Base-by-base conservation (phyloP, 768 basidiomycete genomes). In the Plicaturopsis crispa region DNA sequence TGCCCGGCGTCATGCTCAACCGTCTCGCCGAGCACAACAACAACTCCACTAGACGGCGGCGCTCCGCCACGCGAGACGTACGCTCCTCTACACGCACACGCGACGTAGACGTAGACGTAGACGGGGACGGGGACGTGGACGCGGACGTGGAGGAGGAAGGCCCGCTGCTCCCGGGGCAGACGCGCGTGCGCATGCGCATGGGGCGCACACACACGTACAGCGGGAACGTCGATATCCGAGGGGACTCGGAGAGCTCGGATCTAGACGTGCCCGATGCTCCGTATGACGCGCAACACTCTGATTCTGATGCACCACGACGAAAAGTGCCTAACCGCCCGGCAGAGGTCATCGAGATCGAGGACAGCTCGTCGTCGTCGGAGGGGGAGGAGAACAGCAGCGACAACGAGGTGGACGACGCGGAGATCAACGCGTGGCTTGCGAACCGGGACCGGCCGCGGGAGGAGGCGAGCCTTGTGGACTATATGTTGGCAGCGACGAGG, bases 221-320 rank as follows among this genome's bases (percentile, higher is more conserved):
- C n/a, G 38, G 40, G 16, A 38, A 35, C 13, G 41, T 54, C 22
- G 67, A 72, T 5, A 65, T 84, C 37, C 72, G 60, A 44, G 82
- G 80, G 5, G 83, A 84, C 45, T 55, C 77, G 1, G 80, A 84
- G 50, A 81, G 78, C 55, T 71, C 71, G 17, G 70, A 73, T 23
- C 51, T 59, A 19, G 59, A 57, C 18, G 39, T 1, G 19, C 39
- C 31, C 18, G 26, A 30, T 3, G 32, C 31, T 30, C 24, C 31
- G 16, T 7, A 39, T 34, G 30, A 21, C 33, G 12, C 14, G 7
- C 31, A 24, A 24, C 47, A 38, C 11, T 21, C 34, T n/a, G 45
- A 47, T n/a, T 41, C 24, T 13, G 39, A 46, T 23, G 43, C 24
- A 12, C 28, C 24, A 2, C 20, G 40, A 35, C 31, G 20, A 38